A percentile compares a stretch with the other conserved stretches of the same genome.
phyloP scores from a whole-genome alignment of 768 basidiomycete genomes.

The Russula virescens region DNA sequence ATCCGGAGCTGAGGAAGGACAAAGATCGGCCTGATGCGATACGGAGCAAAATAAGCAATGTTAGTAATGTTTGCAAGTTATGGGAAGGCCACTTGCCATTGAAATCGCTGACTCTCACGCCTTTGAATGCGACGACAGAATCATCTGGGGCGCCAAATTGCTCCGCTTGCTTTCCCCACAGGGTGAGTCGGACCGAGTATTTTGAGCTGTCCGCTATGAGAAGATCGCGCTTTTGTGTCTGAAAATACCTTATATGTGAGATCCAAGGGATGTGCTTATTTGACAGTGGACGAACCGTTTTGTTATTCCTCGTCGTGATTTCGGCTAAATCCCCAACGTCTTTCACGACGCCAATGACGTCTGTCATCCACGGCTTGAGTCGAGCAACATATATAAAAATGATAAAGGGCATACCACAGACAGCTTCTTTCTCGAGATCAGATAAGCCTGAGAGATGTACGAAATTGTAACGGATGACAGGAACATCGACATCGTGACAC shows the following conservation, averaged over 20 bases:
- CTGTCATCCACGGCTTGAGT: conserved; percentile 37
- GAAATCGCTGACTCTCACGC: conserved; percentile 89
- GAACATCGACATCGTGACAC: conserved; percentile 79
- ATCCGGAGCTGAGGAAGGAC: conserved; percentile 75
- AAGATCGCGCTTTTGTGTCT: conserved; percentile 88
- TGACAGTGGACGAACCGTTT: conserved; percentile 37
- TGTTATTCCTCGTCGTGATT: conserved; percentile 70
- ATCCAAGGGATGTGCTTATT: background rate
- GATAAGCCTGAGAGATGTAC: conserved; percentile 57
- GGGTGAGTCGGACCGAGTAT: conserved; percentile 73
- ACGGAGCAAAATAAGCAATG: conserved; percentile 12
- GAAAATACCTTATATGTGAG: background rate
- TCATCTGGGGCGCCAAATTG: conserved; percentile 52
- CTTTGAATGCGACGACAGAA: conserved; percentile 88
- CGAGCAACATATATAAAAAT: background rate
- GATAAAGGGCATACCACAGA: conserved; percentile 54
- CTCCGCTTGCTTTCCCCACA: conserved; percentile 97
- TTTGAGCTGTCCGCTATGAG: conserved; percentile 80
- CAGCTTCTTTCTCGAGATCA: conserved; percentile 67
- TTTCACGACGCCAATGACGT: conserved; percentile 84
- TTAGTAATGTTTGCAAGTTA: conserved; percentile 19
- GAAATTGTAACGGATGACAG: conserved; percentile 82
- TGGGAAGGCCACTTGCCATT: conserved; percentile 47
- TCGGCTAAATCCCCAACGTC: conserved; percentile 63
- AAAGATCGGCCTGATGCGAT: conserved; percentile 61